Percentiles rank a stretch among this genome's conserved stretches.
Conservation (phyloP, 108 stramenopile species). For the Conticribra weissflogii region DNA sequence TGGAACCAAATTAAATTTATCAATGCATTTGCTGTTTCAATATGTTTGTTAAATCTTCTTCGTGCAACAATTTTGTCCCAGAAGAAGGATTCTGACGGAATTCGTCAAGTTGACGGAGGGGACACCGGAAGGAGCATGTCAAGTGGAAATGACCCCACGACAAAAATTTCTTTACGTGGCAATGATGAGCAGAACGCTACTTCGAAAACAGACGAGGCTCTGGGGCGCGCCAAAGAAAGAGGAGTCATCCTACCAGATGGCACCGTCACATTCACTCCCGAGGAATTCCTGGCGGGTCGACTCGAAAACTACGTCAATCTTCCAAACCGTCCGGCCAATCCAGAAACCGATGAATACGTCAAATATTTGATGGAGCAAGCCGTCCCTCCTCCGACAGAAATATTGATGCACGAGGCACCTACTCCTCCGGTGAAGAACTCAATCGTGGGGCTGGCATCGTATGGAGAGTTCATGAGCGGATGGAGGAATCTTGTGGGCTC, state of each 20-base stretch:
- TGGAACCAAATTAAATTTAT: too few relatives aligned
- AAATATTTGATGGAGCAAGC: constrained; percentile 9
- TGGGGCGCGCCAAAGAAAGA: neutral
- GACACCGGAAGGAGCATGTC: too few relatives aligned
- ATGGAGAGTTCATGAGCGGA: constrained; percentile 32
- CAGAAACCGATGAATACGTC: neutral
- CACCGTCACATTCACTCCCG: constrained; percentile 30
- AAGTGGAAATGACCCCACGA: too few relatives aligned
- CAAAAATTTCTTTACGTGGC: too few relatives aligned
- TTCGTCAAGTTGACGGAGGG: too few relatives aligned
- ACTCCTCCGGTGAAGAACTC: constrained; percentile 37
- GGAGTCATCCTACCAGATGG: constrained; percentile 11
- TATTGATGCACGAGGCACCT: constrained; percentile 28
- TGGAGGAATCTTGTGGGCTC: constrained; percentile 66
- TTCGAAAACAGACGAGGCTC: too few relatives aligned
- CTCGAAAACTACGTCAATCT: constrained; percentile 41
- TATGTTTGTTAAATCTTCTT: too few relatives aligned
- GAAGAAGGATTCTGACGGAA: too few relatives aligned
- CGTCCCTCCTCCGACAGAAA: constrained; percentile 37
- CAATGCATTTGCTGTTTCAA: too few relatives aligned
- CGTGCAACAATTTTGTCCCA: too few relatives aligned
- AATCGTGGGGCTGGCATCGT: constrained; percentile 50
- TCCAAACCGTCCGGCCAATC: constrained; percentile 11
- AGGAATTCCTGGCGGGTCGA: constrained; percentile 39
- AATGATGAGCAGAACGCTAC: too few relatives aligned